Conservation (phyloP, 2,329 filamentous ascomycete species). For the Davidsoniella neocaledoniae region DNA sequence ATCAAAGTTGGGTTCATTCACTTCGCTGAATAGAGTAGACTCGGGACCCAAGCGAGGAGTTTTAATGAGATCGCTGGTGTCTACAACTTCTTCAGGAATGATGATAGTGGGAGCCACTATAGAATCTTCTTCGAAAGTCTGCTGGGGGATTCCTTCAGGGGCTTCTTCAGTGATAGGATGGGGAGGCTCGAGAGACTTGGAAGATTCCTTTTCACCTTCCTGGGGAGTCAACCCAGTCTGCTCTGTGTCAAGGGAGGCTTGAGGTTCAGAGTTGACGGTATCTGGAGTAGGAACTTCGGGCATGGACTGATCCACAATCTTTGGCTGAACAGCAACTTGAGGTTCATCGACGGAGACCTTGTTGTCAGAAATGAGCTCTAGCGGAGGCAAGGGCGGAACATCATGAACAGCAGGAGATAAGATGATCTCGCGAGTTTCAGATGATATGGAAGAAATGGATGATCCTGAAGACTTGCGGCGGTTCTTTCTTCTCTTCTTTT, state of each 20-base stretch:
- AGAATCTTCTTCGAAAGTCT: not conserved
- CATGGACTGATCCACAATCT: not conserved
- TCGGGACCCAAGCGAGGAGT: conserved; percentile 12
- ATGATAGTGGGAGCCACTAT: not conserved
- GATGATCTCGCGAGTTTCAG: not conserved
- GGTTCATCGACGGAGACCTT: not conserved
- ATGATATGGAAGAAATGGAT: not conserved
- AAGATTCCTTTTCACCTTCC: not conserved
- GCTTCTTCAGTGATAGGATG: not conserved
- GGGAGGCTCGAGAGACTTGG: not conserved
- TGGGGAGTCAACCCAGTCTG: not conserved
- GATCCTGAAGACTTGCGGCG: not conserved
- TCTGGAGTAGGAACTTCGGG: not conserved
- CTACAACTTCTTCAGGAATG: not conserved
- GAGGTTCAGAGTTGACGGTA: not conserved
- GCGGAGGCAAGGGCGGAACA: not conserved
- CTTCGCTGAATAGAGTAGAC: conserved; percentile 7
- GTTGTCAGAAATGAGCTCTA: not conserved
- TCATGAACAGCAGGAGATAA: too few relatives aligned
- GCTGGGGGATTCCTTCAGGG: not conserved
- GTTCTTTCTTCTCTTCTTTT: conserved; percentile 5
- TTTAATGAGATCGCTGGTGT: not conserved
- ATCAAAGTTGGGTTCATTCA: conserved; percentile 11
- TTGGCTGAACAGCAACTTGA: not conserved
- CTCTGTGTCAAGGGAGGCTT: not conserved